Evolutionary conservation across 345 rosid genomes (phyloP), one percentile per base, ranked within the genome.

Genomic region (Combretum micranthum): DNA sequence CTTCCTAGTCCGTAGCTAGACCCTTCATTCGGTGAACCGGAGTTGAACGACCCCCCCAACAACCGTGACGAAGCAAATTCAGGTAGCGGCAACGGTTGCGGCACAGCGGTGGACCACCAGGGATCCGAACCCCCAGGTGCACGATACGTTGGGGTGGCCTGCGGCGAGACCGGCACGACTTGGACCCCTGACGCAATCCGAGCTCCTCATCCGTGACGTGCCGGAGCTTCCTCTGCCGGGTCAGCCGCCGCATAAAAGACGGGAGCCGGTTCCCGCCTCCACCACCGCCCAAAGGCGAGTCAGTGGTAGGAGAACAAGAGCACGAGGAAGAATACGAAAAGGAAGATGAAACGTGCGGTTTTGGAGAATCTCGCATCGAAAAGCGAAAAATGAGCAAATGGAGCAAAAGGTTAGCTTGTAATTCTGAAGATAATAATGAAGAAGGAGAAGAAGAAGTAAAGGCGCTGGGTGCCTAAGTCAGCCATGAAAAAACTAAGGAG

Each of bases 1-100:
- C 63, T 52, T 45, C 32, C 47, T 45, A 23, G 46, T 53, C 60
- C 16, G 53, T 37, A 42, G 19, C 15, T 32, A 22, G 47, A 43
- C 20, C 60, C 67, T 37, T 56, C 60, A 32, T 37, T 16, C 52
- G 47, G 12, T 32, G n/a, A 44, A 44, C 45, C 49, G 26, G 18
- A 39, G 18, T 17, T 20, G 32, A 50, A 65, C 2, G 44, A 45
- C 0, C 56, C 68, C 37, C 77, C 66, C 25, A 72, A 49, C 25
- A 57, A 53, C 61, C 59, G 52, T 21, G 63, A 43, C 23, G 47
- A 15, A 39, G 42, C 20, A 11, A 47, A 43, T 15, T 63, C 83
- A 13, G 93, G 93, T 0, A 73, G 78, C 22, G 92, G 92, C 74
- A 85, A 56, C 16, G 85, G 91, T 22, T 65, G 79, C 3, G 92